Percentiles rank a stretch among this genome's conserved stretches.
These are phyloP conservation scores for Cystobasidium pallidum DNA, from an alignment of 1,284 basidiomycete species.

Conservation along the genomic window DNA sequence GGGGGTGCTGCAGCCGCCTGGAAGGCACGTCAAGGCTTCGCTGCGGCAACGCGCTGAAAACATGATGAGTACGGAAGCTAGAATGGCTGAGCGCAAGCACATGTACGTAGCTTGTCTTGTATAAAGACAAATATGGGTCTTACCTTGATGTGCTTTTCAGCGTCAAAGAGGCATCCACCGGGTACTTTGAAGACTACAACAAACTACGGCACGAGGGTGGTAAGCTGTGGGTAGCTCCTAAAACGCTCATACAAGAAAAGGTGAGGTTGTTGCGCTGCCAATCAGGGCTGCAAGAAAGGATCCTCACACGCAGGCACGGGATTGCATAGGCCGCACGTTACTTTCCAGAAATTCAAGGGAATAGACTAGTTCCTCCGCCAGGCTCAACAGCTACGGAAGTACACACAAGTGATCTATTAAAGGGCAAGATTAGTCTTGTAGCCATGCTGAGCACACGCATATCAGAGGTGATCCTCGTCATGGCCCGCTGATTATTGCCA, in stretches of 20 bases:
- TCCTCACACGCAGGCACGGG: background rate
- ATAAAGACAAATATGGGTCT: background rate
- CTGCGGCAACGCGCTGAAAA: conserved; percentile 72
- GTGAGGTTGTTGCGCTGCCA: conserved; percentile 61
- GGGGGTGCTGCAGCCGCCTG: conserved; percentile 69
- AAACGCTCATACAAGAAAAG: conserved; percentile 82
- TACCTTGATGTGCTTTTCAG: conserved; percentile 58
- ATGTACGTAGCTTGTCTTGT: conserved; percentile 62
- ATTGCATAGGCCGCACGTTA: conserved; percentile 75
- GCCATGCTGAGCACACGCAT: conserved; percentile 79
- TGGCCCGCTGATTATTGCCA: background rate
- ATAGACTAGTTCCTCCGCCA: conserved; percentile 57
- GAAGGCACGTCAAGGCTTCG: conserved; percentile 62
- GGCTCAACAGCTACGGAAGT: conserved; percentile 61
- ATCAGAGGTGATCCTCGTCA: conserved; percentile 71
- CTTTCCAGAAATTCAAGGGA: conserved; percentile 85
- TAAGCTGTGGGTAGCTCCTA: conserved; percentile 93
- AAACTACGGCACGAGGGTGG: conserved; percentile 80
- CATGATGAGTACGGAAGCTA: conserved; percentile 71
- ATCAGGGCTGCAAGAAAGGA: background rate
- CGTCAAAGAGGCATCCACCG: conserved; percentile 80
- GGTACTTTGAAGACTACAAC: conserved; percentile 89
- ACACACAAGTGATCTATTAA: conserved; percentile 78
- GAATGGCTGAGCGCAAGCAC: conserved; percentile 72
- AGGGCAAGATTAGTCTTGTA: conserved; percentile 76